Evolutionary conservation across 1,284 basidiomycete species (phyloP), one percentile per base, ranked within the genome.

Genomic region (Apiotrichum mycotoxinovorans): DNA sequence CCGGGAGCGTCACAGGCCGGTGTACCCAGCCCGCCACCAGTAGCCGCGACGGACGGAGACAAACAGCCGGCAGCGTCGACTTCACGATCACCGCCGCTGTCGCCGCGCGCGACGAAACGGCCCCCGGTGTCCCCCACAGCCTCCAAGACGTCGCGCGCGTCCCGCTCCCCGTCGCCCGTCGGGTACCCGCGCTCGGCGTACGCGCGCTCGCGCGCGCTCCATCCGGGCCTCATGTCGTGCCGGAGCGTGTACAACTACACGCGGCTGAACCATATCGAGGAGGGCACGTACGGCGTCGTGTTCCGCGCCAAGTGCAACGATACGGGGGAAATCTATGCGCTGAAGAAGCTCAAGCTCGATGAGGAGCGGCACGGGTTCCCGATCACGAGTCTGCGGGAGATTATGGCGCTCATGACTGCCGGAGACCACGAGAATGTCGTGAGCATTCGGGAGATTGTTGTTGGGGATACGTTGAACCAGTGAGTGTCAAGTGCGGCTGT

Each of bases 391-490:
- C 77, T 99, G 65, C 83, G 96, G 58, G 96, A 99, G 79, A 85
- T 99, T 57, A 91, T 93, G 74, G 88, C 96, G 17, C 83, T 99
- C 56, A 93, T 96, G 88, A 81, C 85, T 9, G 92, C 90, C 72
- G 75, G 76, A 1, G 82, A 83, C 63, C 95, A 98, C 74, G 89
- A 96, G 67, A 92, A 98, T 73, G 93, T 99, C 10, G 95, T 99
- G 27, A 84, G 87, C 20, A 88, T 98, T 38, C 84, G 92, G 46
- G 96, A 99, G 73, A 91, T 99, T 25, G 96, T 98, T 0, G 94
- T 99, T 4, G 96, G 96, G n/a, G 94, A 98, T 67, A 99, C 96
- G 1, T 79, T 99, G 69, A 98, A 93, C 63, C 95, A 98, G 94
- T 97, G 78, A 81, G 93, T 86, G 59, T n/a, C n/a, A n/a, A n/a